A percentile compares a stretch with the other conserved stretches of the same genome.
Conservation (phyloP, 805 yeast species). For the Teunomyces kruisii region DNA sequence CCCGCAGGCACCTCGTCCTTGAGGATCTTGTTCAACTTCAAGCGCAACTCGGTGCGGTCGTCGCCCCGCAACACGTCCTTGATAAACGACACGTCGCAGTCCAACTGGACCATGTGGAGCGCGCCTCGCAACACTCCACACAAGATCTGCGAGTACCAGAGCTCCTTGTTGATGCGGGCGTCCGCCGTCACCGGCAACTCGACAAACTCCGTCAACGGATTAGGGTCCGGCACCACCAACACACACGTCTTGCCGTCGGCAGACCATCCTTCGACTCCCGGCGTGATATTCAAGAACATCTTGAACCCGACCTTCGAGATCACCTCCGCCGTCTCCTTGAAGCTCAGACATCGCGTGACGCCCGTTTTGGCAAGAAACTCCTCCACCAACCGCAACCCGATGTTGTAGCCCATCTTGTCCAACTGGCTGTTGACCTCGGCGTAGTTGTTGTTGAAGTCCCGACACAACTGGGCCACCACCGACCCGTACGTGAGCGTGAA, state of each 20-base stretch:
- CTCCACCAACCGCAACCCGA: constrained; percentile 87
- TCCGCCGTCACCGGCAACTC: constrained; percentile 76
- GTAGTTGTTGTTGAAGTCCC: constrained; percentile 77
- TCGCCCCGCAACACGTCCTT: constrained; percentile 84
- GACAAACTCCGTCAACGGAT: constrained; percentile 93
- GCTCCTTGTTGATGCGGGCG: constrained; percentile 60
- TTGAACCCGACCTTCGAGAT: constrained; percentile 87
- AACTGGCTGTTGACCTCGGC: constrained; percentile 77
- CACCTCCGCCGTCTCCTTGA: constrained; percentile 85
- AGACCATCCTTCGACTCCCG: constrained; percentile 74
- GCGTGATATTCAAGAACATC: constrained; percentile 80
- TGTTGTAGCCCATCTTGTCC: constrained; percentile 92
- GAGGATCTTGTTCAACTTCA: constrained; percentile 67
- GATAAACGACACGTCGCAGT: constrained; percentile 78
- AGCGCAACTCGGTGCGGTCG: constrained; percentile 72
- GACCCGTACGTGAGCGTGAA: constrained; percentile 96
- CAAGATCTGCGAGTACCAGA: constrained; percentile 91
- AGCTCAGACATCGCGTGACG: constrained; percentile 74
- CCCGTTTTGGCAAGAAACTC: constrained; percentile 89
- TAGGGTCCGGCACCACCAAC: constrained; percentile 65
- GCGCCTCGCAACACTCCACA: constrained; percentile 92
- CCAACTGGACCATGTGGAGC: constrained; percentile 92
- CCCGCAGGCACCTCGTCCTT: constrained; percentile 98
- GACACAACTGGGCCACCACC: constrained; percentile 85
- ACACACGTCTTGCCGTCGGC: constrained; percentile 73